Base-by-base conservation (phyloP, 495 filamentous ascomycete species). In the Chaetomium tenue region DNA sequence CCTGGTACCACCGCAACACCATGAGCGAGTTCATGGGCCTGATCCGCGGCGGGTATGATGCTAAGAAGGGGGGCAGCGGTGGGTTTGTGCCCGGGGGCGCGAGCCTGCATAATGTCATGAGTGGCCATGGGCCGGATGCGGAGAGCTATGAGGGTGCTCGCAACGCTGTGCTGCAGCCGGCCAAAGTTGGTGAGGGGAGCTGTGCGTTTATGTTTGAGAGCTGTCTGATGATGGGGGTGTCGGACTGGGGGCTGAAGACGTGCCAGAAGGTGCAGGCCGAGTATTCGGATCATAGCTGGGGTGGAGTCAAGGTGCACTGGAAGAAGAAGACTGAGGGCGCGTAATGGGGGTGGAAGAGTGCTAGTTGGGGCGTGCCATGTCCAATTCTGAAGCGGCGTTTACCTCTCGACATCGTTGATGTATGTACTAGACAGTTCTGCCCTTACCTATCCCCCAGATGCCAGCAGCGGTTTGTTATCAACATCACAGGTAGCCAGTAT, bases 21-120 rank as follows among this genome's bases (percentile, higher is more conserved):
- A 97, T 97, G 92, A 91, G 88, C 61, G 90, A 89, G 75, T 90
- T 89, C 80, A 91, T 91, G 87, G 88, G 88, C 30, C 77, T 91
- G 39, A 89, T 91, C 63, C 70, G 77, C 37, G 93, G 93, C 44
- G 83, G 86, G 63, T 84, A 82, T 63, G 80, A 83, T 60, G 80
- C 79, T 8, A 84, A 83, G 67, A 77, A 77, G 25, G 80, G 77
- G 15, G 77, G 78, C 0, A 62, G 72, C 13, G 77, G 82, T 6
- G 80, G 85, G 42, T 92, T 92, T 62, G 77, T 81, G 28, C 81
- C 83, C 9, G 85, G 83, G 12, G 84, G 83, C 22, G 83, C 82
- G 0, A 81, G 78, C 69, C 67, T 86, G 61, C 84, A 87, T 58
- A 86, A 83, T 60, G 81, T 87, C 44, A 87, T 85, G 78, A 81